Percentiles rank a stretch among this genome's conserved stretches.
These are phyloP conservation scores for Cercospora beticola DNA, from an alignment of 2,329 filamentous ascomycete genomes.

Conservation along the genomic window DNA sequence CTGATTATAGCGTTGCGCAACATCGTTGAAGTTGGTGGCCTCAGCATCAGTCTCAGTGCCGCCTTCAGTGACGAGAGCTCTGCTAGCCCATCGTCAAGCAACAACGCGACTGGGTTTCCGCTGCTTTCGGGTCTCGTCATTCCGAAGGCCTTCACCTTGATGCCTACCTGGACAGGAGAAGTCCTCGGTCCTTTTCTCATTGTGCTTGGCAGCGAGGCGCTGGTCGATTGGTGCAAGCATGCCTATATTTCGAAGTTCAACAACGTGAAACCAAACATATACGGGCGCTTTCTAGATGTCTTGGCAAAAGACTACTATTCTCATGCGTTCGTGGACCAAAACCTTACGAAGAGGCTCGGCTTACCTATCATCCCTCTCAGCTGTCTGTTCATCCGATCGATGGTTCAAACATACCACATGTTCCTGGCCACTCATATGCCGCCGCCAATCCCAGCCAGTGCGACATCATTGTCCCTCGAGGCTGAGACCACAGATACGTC, in stretches of 20 bases:
- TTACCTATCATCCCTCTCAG: conserved; percentile 89
- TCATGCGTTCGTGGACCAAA: conserved; percentile 88
- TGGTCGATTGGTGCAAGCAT: conserved; percentile 96
- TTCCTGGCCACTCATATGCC: conserved; percentile 86
- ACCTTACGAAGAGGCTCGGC: conserved; percentile 83
- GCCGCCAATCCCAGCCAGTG: conserved; percentile 65
- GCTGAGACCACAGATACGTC: conserved; percentile 49
- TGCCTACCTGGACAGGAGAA: conserved; percentile 84
- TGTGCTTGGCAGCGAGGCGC: conserved; percentile 92
- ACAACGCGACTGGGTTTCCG: conserved; percentile 50
- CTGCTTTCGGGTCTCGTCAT: conserved; percentile 68
- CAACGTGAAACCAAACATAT: conserved; percentile 88
- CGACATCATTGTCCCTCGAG: conserved; percentile 65
- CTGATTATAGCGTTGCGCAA: conserved; percentile 95
- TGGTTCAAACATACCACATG: conserved; percentile 97
- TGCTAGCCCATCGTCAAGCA: conserved; percentile 31
- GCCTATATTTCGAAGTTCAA: conserved; percentile 99
- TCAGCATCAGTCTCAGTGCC: conserved; percentile 55
- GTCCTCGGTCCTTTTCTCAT: conserved; percentile 90
- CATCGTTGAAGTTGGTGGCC: conserved; percentile 87
- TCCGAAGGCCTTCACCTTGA: conserved; percentile 84
- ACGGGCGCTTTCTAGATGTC: conserved; percentile 86
- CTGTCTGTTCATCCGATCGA: conserved; percentile 91
- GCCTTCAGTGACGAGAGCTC: conserved; percentile 23
- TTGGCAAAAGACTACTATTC: conserved; percentile 98